A percentile compares a stretch with the other conserved stretches of the same genome.
These are phyloP conservation scores for Pinus taeda DNA, from an alignment of 75 land plant species.

Conservation along the genomic window DNA sequence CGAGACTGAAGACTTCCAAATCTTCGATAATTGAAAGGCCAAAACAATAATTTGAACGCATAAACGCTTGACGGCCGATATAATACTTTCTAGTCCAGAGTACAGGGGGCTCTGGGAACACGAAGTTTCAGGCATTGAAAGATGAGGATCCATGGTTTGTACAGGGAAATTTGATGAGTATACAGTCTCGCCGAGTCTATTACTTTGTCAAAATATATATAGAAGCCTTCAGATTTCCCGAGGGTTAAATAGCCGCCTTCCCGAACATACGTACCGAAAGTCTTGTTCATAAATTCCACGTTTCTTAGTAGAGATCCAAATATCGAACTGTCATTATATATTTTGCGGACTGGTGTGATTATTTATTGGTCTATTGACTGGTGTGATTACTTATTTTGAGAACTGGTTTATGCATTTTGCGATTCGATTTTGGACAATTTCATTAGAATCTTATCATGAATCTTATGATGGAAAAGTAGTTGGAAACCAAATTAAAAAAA, in stretches of 20 bases:
- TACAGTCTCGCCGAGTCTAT: neutral
- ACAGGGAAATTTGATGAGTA: neutral
- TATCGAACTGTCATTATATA: too few relatives aligned
- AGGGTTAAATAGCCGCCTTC: neutral
- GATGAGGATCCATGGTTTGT: neutral
- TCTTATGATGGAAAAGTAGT: too few relatives aligned
- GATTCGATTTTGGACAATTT: too few relatives aligned
- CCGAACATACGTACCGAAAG: too few relatives aligned
- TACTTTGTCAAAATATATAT: neutral
- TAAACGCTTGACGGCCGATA: neutral
- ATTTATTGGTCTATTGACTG: too few relatives aligned
- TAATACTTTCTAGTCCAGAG: neutral
- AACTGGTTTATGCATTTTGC: too few relatives aligned
- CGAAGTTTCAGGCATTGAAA: neutral
- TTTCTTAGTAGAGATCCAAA: too few relatives aligned
- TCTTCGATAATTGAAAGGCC: neutral
- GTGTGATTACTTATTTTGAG: too few relatives aligned
- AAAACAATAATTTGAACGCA: slow-evolving; percentile 1
- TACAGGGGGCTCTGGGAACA: neutral
- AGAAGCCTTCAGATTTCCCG: neutral
- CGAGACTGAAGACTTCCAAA: neutral
- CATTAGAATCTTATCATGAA: too few relatives aligned
- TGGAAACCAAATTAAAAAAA: too few relatives aligned
- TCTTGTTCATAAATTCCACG: too few relatives aligned
- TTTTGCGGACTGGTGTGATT: too few relatives aligned